Evolutionary conservation across 2,329 filamentous ascomycete species (phyloP).

Genomic region (Clonostachys solani): DNA sequence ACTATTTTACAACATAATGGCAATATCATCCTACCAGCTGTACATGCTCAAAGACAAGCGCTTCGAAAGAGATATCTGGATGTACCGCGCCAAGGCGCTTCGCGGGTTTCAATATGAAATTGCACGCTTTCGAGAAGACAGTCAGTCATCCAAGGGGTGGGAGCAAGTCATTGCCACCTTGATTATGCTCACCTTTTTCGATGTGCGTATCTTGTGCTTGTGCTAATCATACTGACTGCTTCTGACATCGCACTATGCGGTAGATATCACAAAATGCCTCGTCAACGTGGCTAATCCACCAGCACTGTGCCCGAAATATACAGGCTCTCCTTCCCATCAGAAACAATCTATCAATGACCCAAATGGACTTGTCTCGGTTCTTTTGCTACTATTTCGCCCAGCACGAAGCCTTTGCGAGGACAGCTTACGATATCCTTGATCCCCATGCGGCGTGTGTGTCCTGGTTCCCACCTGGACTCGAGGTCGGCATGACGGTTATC

Average conservation of each 20-base stretch:
- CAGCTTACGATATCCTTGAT: not conserved
- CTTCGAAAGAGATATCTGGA: not conserved
- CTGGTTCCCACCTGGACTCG: not conserved
- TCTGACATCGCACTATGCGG: not conserved
- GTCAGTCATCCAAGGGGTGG: not conserved
- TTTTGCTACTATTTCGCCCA: not conserved
- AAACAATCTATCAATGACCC: not conserved
- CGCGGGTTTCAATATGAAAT: not conserved
- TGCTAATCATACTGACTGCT: not conserved
- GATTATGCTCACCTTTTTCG: not conserved
- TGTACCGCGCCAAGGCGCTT: not conserved
- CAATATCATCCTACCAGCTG: not conserved
- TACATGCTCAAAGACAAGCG: not conserved
- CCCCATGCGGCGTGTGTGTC: not conserved
- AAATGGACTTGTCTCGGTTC: not conserved
- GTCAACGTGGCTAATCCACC: not conserved
- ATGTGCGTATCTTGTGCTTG: not conserved
- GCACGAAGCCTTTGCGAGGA: not conserved
- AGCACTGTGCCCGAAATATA: not conserved
- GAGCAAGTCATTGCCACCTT: not conserved
- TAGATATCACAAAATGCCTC: not conserved
- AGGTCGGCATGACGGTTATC: not conserved
- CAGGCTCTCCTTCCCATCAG: not conserved
- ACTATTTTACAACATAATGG: not conserved
- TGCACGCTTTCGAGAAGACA: not conserved